Base-by-base conservation (phyloP, 805 yeast genomes). In the Schizosaccharomyces octosporus region DNA sequence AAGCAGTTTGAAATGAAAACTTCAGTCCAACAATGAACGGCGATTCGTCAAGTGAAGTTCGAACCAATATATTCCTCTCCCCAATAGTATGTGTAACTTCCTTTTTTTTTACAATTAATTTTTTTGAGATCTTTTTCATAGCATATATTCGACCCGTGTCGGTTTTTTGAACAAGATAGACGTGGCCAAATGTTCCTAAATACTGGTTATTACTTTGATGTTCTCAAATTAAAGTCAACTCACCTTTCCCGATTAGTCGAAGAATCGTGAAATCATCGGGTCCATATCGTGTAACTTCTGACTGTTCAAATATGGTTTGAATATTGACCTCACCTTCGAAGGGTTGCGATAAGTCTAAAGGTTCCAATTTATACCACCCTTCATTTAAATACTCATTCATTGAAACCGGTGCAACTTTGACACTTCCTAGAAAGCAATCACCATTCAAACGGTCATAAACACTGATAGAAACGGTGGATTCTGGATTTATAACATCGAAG, bases 11-110 rank as follows among this genome's bases (percentile, higher is more conserved):
- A 73, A 93, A 93, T 0, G 96, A 86, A 70, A 93, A 90, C 74
- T 93, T 93, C 68, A 93, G 78, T 0, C 96, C 95, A 55, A 93
- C 97, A 70, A 93, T 87, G 71, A 93, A 93, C n/a, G 95, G 87
- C 15, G 88, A 83, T 24, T 84, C 83, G 27, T 90, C 83, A 54
- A 88, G 82, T 5, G 95, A 85, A 1, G 98, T 90, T 67, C 95
- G 81, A 29, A 90, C 98, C 63, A 93, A 75, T 66, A 93, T 93
- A 71, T 93, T 86, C 67, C 98, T 79, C 75, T 93, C 98, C 42
- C 97, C 97, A 67, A 93, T 87, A 2, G 98, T 93, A 72, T 93
- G 98, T 0, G 97, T 97, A 67, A 93, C 85, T 73, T 93, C 98
- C 72, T 90, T 90, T 78, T 93, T 93, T 72, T 86, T 88, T 60